Evolutionary conservation across 345 rosid genomes (phyloP).

Genomic region (Aegle marmelos): DNA sequence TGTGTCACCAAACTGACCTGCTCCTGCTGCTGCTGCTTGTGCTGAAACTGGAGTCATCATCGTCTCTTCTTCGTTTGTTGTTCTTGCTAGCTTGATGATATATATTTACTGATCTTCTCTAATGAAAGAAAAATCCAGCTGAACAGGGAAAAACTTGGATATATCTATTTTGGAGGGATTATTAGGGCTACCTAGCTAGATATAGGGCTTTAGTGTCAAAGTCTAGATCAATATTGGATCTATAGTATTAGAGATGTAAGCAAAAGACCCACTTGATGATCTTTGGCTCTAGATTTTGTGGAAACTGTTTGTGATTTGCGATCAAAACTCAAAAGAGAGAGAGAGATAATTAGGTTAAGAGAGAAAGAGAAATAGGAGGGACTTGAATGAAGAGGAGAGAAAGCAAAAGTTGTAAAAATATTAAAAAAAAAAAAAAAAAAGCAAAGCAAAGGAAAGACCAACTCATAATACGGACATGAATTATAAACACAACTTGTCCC

Average conservation of each 20-base stretch:
- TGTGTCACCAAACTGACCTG: constrained; percentile 79
- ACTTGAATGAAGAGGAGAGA: constrained; percentile 25
- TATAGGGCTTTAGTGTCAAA: neutral
- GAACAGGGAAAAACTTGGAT: neutral
- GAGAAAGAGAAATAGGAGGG: constrained; percentile 26
- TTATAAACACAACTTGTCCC: constrained; percentile 36
- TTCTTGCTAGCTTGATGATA: neutral
- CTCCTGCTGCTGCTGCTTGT: constrained; percentile 33
- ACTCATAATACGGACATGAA: constrained; percentile 41
- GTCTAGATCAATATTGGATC: neutral
- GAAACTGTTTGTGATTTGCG: neutral
- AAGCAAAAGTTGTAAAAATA: constrained; percentile 39
- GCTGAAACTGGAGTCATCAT: constrained; percentile 46
- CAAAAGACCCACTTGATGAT: neutral
- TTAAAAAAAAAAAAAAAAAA: too few relatives aligned
- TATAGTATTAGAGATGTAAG: neutral
- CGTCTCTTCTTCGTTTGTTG: constrained; percentile 3
- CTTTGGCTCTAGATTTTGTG: neutral
- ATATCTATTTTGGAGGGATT: neutral
- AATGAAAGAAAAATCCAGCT: neutral
- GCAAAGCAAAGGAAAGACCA: constrained; percentile 16
- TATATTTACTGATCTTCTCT: constrained; percentile 1
- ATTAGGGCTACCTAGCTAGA: neutral
- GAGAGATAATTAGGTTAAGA: neutral
- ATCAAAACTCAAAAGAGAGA: neutral